Percentiles rank a stretch among this genome's conserved stretches.
Conservation (phyloP, 2,329 filamentous ascomycete species). For the Epichloe brachyelytri region DNA sequence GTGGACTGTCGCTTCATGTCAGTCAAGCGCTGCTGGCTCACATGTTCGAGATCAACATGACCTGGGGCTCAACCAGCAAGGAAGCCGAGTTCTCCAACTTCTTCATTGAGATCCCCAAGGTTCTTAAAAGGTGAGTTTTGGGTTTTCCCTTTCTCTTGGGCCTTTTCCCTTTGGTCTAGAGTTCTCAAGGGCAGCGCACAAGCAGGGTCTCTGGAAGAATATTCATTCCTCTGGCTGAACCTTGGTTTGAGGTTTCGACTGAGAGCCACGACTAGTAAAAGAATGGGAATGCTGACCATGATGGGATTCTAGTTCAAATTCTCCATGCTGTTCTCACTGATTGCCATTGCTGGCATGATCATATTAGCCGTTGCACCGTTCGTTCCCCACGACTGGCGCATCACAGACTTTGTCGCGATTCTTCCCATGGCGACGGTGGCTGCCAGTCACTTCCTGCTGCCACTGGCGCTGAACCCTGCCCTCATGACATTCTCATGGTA, state of each 20-base stretch:
- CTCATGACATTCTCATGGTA: slow-evolving; percentile 72
- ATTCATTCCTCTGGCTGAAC: slow-evolving; percentile 8
- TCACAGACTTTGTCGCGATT: slow-evolving; percentile 62
- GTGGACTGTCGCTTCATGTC: slow-evolving; percentile 68
- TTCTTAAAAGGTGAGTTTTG: slow-evolving; percentile 59
- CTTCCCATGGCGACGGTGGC: slow-evolving; percentile 63
- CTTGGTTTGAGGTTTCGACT: slow-evolving; percentile 3
- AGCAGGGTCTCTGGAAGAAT: too few relatives aligned
- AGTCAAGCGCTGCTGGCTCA: slow-evolving; percentile 68
- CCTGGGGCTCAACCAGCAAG: slow-evolving; percentile 74
- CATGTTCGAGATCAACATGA: slow-evolving; percentile 79
- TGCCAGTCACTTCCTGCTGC: slow-evolving; percentile 55
- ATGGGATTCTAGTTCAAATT: slow-evolving; percentile 51
- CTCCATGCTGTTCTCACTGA: slow-evolving; percentile 47
- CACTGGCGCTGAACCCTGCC: slow-evolving; percentile 63
- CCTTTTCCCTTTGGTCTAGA: too few relatives aligned
- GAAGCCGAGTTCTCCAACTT: slow-evolving; percentile 73
- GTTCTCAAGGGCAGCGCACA: too few relatives aligned
- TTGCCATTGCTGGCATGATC: slow-evolving; percentile 49
- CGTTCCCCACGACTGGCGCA: slow-evolving; percentile 51
- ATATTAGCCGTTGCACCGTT: slow-evolving; percentile 51
- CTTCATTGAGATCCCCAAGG: slow-evolving; percentile 70
- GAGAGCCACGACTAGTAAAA: not conserved
- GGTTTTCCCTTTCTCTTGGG: slow-evolving; percentile 6
- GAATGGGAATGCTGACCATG: slow-evolving; percentile 9